A percentile compares a stretch with the other conserved stretches of the same genome.
These are phyloP conservation scores for Endoconidiophora laricicola DNA, from an alignment of 2,329 filamentous ascomycete genomes.

Conservation along the genomic window DNA sequence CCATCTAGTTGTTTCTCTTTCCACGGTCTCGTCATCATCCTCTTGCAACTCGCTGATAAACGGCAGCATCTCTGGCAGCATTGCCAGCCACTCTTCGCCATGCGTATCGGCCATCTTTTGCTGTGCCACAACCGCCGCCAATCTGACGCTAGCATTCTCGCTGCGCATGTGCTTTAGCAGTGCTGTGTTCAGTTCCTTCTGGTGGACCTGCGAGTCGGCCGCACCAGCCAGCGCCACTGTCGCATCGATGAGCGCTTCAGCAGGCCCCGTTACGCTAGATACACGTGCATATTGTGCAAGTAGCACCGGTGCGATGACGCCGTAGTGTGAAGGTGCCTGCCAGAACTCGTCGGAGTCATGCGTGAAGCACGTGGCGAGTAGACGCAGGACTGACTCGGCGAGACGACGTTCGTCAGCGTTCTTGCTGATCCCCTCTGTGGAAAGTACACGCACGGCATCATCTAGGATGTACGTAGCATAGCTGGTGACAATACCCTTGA, in stretches of 20 bases:
- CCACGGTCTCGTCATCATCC: conserved; percentile 87
- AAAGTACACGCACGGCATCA: conserved; percentile 48
- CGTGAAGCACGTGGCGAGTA: conserved; percentile 60
- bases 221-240: conserved; percentile 66
- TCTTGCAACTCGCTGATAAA: conserved; percentile 92
- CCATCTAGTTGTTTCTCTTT: conserved; percentile 78
- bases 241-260: conserved; percentile 48
- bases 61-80: conserved; percentile 89
- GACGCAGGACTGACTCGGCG: conserved; percentile 52
- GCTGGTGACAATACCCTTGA: conserved; percentile 87
- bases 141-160: conserved; percentile 51
- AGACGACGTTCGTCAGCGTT: conserved; percentile 37
- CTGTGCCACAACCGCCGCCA: conserved; percentile 71
- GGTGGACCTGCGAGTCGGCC: conserved; percentile 72
- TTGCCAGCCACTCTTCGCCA: conserved; percentile 83
- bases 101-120: conserved; percentile 62
- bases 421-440: conserved; percentile 22
- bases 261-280: conserved; percentile 19
- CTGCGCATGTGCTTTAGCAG: conserved; percentile 67
- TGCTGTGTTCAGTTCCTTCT: conserved; percentile 69
- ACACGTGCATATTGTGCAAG: conserved; percentile 42
- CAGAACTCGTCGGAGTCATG: conserved; percentile 93
- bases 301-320: conserved; percentile 51
- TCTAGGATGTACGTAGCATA: conserved; percentile 80
- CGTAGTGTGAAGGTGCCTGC: conserved; percentile 81